phyloP scores from a whole-genome alignment of 1,284 basidiomycete genomes.

The Porogramme epimiltina region DNA sequence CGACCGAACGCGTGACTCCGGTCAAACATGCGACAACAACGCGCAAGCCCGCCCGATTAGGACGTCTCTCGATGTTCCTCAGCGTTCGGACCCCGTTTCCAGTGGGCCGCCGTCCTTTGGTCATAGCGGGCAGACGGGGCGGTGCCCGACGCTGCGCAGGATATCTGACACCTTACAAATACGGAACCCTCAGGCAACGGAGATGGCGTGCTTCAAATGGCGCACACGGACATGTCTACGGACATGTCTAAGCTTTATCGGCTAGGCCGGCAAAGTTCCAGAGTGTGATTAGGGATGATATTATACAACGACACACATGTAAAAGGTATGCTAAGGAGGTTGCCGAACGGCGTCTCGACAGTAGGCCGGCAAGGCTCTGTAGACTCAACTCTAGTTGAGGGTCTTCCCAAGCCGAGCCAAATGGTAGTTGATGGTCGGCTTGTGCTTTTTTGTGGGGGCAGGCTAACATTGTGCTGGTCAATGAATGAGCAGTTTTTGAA shows the following conservation, averaged over 20 bases:
- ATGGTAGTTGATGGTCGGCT: constrained; percentile 84
- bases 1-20: constrained; percentile 33
- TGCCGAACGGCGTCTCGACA: neutral
- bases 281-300: constrained; percentile 7
- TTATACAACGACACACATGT: constrained; percentile 19
- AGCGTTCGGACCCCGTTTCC: neutral
- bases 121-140: too few relatives aligned
- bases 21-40: constrained; percentile 34
- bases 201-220: too few relatives aligned
- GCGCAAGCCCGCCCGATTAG: constrained; percentile 28
- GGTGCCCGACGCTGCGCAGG: too few relatives aligned
- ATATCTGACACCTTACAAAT: too few relatives aligned
- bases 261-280: too few relatives aligned
- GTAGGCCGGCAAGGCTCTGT: neutral
- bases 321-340: constrained; percentile 5
- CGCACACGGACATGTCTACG: too few relatives aligned
- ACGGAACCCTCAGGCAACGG: too few relatives aligned
- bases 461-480: constrained; percentile 45
- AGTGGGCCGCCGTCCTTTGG: neutral
- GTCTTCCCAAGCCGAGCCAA: constrained; percentile 75
- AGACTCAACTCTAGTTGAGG: constrained; percentile 49
- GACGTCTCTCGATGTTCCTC: constrained; percentile 3
- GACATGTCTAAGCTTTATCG: too few relatives aligned
- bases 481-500: neutral
- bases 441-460: constrained; percentile 60